These are phyloP conservation scores for Chytridiales sp. DNA, from an alignment of 371 early-diverging fungal species.

Conservation along the genomic window DNA sequence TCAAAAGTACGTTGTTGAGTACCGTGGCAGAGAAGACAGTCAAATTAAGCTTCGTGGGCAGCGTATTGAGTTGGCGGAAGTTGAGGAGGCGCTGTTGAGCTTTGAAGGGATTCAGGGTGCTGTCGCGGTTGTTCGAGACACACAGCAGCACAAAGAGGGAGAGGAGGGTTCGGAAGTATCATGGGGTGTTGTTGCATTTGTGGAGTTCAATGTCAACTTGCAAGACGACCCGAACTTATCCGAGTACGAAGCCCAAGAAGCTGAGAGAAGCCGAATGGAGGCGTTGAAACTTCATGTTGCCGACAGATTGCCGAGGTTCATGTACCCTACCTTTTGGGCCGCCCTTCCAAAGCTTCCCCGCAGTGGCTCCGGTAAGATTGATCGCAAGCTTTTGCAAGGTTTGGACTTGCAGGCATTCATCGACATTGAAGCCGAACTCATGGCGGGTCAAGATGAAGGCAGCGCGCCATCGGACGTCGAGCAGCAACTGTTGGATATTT, in stretches of 20 bases:
- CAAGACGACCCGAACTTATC: no score
- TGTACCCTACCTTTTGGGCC: neutral
- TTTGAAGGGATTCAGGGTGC: constrained; percentile 2
- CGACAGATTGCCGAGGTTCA: neutral
- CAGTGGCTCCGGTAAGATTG: neutral
- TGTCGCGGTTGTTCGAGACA: neutral
- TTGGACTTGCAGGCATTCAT: no score
- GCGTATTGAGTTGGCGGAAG: constrained; percentile 24
- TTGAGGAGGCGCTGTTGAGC: constrained; percentile 1
- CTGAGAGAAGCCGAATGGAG: no score
- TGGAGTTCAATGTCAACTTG: no score
- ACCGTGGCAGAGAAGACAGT: constrained; percentile 34
- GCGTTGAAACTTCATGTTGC: no score
- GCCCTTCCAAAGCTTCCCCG: neutral
- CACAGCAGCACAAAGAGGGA: no score
- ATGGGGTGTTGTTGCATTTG: no score
- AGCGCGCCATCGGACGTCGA: neutral
- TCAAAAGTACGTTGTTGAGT: constrained; percentile 20
- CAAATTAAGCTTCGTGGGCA: constrained; percentile 46
- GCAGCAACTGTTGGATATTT: neutral
- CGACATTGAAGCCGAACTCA: no score
- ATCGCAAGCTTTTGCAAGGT: no score
- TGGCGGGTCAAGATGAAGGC: no score
- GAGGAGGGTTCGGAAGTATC: no score
- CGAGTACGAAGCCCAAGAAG: no score